phyloP scores from a whole-genome alignment of 2,329 filamentous ascomycete genomes.

The Diatrype stigma region DNA sequence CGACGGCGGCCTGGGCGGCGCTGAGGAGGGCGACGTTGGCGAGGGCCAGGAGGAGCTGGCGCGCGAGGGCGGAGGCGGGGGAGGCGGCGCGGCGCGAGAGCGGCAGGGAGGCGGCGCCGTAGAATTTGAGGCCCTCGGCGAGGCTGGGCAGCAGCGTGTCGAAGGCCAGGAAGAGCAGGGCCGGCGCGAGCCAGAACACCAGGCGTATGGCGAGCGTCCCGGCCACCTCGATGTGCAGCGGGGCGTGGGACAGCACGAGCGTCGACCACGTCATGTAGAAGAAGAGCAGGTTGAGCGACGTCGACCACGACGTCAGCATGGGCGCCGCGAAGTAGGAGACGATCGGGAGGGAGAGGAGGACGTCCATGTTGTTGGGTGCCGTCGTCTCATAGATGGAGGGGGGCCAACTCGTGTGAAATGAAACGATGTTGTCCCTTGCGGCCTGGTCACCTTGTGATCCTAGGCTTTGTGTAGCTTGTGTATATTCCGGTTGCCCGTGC shows the following conservation, averaged over 20 bases:
- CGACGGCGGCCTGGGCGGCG: slow-evolving; percentile 39
- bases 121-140: slow-evolving; percentile 64
- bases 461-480: too few relatives aligned
- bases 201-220: slow-evolving; percentile 64
- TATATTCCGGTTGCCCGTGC: too few relatives aligned
- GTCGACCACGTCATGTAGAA: slow-evolving; percentile 90
- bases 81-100: slow-evolving; percentile 35
- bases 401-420: neutral
- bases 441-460: too few relatives aligned
- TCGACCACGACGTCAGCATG: slow-evolving; percentile 63
- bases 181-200: slow-evolving; percentile 69
- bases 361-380: slow-evolving; percentile 52
- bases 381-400: neutral
- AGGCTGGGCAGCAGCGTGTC: slow-evolving; percentile 68
- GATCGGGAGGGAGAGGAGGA: slow-evolving; percentile 69
- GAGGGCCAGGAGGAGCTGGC: slow-evolving; percentile 37
- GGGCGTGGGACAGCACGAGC: slow-evolving; percentile 71
- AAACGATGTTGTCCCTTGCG: neutral
- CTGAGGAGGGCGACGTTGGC: slow-evolving; percentile 43
- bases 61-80: slow-evolving; percentile 29
- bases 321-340: slow-evolving; percentile 63
- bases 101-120: slow-evolving; percentile 49
- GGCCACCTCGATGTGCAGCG: slow-evolving; percentile 70
- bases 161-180: slow-evolving; percentile 67
- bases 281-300: slow-evolving; percentile 79